These are phyloP conservation scores for Trypanosoma conorhini DNA, from an alignment of 208 protist genomes.

Conservation along the genomic window DNA sequence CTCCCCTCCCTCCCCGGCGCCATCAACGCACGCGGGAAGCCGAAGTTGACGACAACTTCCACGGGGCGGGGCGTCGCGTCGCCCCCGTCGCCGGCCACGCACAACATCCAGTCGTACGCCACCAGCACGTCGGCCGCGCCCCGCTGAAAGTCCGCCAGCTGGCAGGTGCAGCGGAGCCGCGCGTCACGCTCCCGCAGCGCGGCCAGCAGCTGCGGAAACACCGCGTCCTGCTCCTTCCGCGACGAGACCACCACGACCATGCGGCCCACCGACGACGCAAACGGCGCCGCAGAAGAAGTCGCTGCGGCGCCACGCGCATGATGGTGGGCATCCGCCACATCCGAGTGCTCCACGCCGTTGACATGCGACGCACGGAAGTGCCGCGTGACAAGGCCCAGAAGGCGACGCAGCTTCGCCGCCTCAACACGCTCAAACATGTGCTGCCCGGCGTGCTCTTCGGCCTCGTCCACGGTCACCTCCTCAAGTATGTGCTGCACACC, in stretches of 20 bases:
- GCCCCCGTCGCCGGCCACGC: slow-evolving; percentile 1
- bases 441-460: slow-evolving; percentile 34
- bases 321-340: not conserved
- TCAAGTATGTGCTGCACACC: slow-evolving; percentile 17
- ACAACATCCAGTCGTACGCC: slow-evolving; percentile 50
- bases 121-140: slow-evolving; percentile 53
- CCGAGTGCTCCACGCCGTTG: slow-evolving; percentile 23
- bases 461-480: slow-evolving; percentile 29
- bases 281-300: not conserved
- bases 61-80: slow-evolving; percentile 30
- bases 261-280: slow-evolving; percentile 13
- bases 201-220: slow-evolving; percentile 38
- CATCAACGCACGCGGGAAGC: slow-evolving; percentile 44
- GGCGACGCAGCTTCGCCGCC: slow-evolving; percentile 20
- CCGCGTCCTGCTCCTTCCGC: slow-evolving; percentile 55
- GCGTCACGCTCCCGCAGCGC: slow-evolving; percentile 18
- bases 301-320: slow-evolving; percentile 2
- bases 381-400: slow-evolving; percentile 12
- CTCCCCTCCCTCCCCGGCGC: slow-evolving; percentile 45
- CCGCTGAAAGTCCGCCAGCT: slow-evolving; percentile 33
- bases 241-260: slow-evolving; percentile 56
- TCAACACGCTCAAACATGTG: slow-evolving; percentile 30
- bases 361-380: slow-evolving; percentile 27
- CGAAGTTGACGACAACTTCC: slow-evolving; percentile 56
- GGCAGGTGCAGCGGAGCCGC: slow-evolving; percentile 36